Percentiles rank a stretch among this genome's conserved stretches.
These are phyloP conservation scores for Citrus sp. DNA, from an alignment of 345 rosid genomes.

Conservation along the genomic window DNA sequence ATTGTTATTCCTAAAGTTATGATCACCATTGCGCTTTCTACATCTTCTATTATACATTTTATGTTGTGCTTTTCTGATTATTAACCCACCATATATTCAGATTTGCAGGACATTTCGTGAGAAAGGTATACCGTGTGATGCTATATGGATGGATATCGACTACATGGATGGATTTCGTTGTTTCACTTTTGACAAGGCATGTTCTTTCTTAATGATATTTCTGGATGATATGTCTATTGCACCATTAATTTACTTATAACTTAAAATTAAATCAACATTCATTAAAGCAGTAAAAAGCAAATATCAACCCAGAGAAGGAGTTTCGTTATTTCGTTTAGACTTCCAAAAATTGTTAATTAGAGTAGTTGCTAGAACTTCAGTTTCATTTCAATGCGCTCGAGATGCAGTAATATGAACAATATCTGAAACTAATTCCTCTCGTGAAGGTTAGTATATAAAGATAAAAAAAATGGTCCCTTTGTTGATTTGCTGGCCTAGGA, in stretches of 20 bases:
- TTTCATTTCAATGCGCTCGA: background rate
- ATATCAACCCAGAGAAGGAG: background rate
- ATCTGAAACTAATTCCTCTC: background rate
- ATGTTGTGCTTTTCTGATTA: slow-evolving; percentile 8
- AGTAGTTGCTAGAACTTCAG: background rate
- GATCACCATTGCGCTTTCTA: background rate
- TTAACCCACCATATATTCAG: slow-evolving; percentile 31
- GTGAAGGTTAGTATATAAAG: background rate
- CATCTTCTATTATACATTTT: background rate
- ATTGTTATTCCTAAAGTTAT: background rate
- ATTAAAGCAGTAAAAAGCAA: background rate
- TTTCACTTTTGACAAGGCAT: slow-evolving; percentile 89
- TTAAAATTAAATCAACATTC: background rate
- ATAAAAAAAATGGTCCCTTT: background rate
- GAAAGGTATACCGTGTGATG: slow-evolving; percentile 85
- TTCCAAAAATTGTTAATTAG: no score
- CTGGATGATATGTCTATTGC: background rate
- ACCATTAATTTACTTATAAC: background rate
- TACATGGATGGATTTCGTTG: slow-evolving; percentile 98
- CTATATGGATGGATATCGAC: slow-evolving; percentile 98
- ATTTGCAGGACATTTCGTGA: slow-evolving; percentile 68
- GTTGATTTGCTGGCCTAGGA: background rate
- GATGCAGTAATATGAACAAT: background rate
- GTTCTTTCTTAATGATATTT: slow-evolving; percentile 12
- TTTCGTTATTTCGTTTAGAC: background rate